Evolutionary conservation across 371 early-diverging fungal species (phyloP).

Genomic region (Saksenaea vasiformis): DNA sequence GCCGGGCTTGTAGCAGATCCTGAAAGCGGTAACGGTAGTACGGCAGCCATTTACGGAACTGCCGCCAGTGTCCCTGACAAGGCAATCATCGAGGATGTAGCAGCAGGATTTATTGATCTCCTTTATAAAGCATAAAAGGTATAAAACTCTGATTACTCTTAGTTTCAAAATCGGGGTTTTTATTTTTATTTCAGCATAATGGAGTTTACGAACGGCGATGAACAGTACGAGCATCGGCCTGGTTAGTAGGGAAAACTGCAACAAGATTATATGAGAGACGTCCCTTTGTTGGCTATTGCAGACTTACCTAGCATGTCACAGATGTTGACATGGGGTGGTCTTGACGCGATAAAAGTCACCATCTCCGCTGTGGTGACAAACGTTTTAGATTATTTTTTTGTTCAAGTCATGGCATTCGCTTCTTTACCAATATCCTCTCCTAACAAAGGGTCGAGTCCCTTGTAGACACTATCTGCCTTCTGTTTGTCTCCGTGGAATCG

Average conservation of each 20-base stretch:
- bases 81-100: conserved; percentile 82
- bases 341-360: conserved; percentile 81
- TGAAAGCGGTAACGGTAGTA: conserved; percentile 65
- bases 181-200: not conserved
- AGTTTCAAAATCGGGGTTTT: not conserved
- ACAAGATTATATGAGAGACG: not conserved
- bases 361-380: conserved; percentile 61
- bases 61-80: conserved; percentile 87
- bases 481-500: conserved; percentile 81
- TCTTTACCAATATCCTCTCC: conserved; percentile 71
- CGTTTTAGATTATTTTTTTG: not conserved
- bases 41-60: conserved; percentile 91
- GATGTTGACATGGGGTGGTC: conserved; percentile 84
- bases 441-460: conserved; percentile 71
- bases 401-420: too few species aligned
- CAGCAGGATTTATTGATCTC: conserved; percentile 83
- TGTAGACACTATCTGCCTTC: conserved; percentile 82
- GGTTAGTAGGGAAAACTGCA: conserved; percentile 33
- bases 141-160: not conserved
- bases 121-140: conserved; percentile 71
- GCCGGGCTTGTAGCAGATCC: conserved; percentile 69
- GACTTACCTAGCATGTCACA: conserved; percentile 64
- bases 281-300: not conserved
- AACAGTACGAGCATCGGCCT: conserved; percentile 17
- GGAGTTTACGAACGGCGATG: conserved; percentile 6